Evolutionary conservation across 2,329 filamentous ascomycete genomes (phyloP).

Genomic region (Botrytis aclada): DNA sequence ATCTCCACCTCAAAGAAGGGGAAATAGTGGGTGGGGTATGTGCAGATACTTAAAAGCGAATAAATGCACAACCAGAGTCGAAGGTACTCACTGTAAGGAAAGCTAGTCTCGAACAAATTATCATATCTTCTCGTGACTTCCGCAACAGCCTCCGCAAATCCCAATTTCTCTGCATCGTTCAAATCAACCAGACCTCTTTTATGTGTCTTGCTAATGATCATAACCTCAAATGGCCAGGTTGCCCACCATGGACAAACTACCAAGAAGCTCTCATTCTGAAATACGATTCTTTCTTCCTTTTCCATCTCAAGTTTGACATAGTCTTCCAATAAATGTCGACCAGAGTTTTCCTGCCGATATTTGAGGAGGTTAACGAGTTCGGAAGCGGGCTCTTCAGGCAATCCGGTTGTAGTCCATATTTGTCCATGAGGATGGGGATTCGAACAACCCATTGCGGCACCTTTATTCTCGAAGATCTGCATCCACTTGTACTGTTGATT

Average conservation of each 20-base stretch:
- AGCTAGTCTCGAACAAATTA: slow-evolving; percentile 94
- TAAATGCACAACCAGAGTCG: neutral
- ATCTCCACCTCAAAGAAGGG: neutral
- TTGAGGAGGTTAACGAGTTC: slow-evolving; percentile 76
- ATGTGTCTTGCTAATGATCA: slow-evolving; percentile 82
- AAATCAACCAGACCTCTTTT: slow-evolving; percentile 84
- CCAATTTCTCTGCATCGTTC: slow-evolving; percentile 62
- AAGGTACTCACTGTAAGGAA: slow-evolving; percentile 74
- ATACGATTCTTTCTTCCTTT: slow-evolving; percentile 83
- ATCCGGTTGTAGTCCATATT: slow-evolving; percentile 86
- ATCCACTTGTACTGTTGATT: slow-evolving; percentile 86
- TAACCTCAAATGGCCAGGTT: slow-evolving; percentile 93
- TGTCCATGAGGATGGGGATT: slow-evolving; percentile 98
- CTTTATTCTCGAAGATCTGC: slow-evolving; percentile 99
- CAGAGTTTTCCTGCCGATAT: slow-evolving; percentile 70
- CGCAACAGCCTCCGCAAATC: slow-evolving; percentile 79
- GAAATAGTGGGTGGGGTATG: neutral
- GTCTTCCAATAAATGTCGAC: slow-evolving; percentile 76
- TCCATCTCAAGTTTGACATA: slow-evolving; percentile 75
- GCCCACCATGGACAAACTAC: slow-evolving; percentile 98
- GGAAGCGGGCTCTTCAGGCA: slow-evolving; percentile 83
- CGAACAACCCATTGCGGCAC: slow-evolving; percentile 95
- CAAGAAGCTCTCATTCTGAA: slow-evolving; percentile 80
- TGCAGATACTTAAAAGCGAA: neutral
- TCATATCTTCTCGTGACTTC: slow-evolving; percentile 91